Evolutionary conservation across 352 stramenopile genomes (phyloP), one percentile per base, ranked within the genome.

Genomic region (Thalassiosira sp.): DNA sequence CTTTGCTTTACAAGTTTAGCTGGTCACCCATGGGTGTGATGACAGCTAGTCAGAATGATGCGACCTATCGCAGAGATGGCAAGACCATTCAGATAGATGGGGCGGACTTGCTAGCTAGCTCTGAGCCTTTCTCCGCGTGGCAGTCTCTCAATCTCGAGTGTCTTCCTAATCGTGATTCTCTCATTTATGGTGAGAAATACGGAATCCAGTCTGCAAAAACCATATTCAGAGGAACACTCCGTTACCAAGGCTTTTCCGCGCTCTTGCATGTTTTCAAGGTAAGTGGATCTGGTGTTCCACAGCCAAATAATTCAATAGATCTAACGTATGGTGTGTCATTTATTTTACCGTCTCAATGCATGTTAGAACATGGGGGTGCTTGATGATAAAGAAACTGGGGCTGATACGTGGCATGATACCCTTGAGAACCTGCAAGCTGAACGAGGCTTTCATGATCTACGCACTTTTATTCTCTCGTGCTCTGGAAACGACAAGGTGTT

Each of bases 1-100:
- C 95, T 18, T 95, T 98, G 51, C 93, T 92, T 20, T 98, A 98
- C 89, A 98, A 98, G 83, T 98, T 98, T 77, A 98, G 94, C 62
- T 98, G 96, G 96, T 97, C 92, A 57, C 96, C 96, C 31, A 93
- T 94, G 27, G 96, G 95, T 37, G 96, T 98, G 3, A 79, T 98
- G n/a, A 95, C 86, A 24, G 95, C 96, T 7, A 94, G 92, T 10
- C 66, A 96, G 49, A 98, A 98, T 81, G 74, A 91, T 31, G 95
- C 96, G 6, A 84, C 90, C 25, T 98, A 96, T 81, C 88, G 89
- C 40, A 94, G 93, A 79, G 76, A 97, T 51, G 92, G 91, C 28
- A 79, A 94, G 62, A 63, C 95, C 31, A 73, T 98, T 64, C 87
- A 95, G 45, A 86, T 98, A 0, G 56, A 88, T 3, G 95, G 93